phyloP scores from a whole-genome alignment of 768 basidiomycete genomes.

The Pluteus cervinus region DNA sequence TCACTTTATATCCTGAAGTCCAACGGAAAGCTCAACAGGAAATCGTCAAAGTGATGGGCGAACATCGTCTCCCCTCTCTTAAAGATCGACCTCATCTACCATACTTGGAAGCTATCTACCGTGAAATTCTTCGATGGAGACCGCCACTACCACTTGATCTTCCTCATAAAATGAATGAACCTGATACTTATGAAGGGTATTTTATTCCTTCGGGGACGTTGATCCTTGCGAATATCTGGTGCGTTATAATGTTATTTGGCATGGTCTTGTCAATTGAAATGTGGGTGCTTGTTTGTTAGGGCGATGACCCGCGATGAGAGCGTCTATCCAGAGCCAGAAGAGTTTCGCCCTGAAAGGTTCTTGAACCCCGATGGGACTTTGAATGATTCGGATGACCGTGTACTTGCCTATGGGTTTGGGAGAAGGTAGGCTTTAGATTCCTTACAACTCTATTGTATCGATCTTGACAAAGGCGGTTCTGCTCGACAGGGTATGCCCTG shows the following conservation, averaged over 20 bases:
- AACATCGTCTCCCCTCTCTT: slow-evolving; percentile 5
- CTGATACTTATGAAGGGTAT: slow-evolving; percentile 13
- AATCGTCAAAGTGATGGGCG: slow-evolving; percentile 10
- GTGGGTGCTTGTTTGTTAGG: no score
- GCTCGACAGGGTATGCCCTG: no score
- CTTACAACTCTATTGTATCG: no score
- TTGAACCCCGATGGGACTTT: slow-evolving; percentile 1
- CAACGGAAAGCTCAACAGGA: slow-evolving; percentile 2
- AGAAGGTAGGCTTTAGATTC: no score
- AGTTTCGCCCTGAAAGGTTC: slow-evolving; percentile 1
- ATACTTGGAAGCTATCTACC: slow-evolving; percentile 7
- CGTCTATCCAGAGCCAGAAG: slow-evolving; percentile 1
- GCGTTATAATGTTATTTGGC: not conserved
- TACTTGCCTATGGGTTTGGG: slow-evolving; percentile 1
- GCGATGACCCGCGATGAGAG: slow-evolving; percentile 6
- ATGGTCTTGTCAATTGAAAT: no score
- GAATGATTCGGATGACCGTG: not conserved
- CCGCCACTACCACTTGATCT: no score
- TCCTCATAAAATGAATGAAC: slow-evolving; percentile 10
- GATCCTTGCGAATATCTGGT: slow-evolving; percentile 15
- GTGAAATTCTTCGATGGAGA: no score
- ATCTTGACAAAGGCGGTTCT: no score
- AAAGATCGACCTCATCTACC: slow-evolving; percentile 8
- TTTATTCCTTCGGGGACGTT: slow-evolving; percentile 12
- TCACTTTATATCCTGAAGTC: not conserved